Percentiles rank a stretch among this genome's conserved stretches.
These are phyloP conservation scores for Polygonum aviculare DNA, from an alignment of 148 eudicot species.

Conservation along the genomic window DNA sequence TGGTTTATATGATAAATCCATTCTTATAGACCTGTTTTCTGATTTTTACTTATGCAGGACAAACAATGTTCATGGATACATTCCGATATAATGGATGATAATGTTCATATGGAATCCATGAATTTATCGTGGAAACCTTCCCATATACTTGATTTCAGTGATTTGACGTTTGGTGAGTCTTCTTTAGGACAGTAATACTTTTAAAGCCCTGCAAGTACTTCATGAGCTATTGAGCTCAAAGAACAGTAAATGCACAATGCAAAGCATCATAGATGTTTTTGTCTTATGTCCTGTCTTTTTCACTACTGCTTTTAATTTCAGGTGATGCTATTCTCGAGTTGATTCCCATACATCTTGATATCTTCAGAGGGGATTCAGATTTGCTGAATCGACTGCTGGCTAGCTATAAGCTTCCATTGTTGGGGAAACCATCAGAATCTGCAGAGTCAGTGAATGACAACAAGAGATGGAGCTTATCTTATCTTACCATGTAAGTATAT, in stretches of 20 bases:
- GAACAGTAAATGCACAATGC: not conserved
- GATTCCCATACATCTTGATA: conserved; percentile 77
- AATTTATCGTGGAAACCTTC: conserved; percentile 46
- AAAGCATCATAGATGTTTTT: not conserved
- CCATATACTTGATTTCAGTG: conserved; percentile 81
- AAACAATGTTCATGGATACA: conserved; percentile 79
- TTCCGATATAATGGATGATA: conserved; percentile 94
- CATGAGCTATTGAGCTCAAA: not conserved
- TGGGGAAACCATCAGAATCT: conserved; percentile 19
- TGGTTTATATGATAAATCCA: not conserved
- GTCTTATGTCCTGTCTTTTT: not conserved
- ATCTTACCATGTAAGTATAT: conserved; percentile 71
- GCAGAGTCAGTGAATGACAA: conserved; percentile 17
- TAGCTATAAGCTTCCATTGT: conserved; percentile 63
- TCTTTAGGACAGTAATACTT: not conserved
- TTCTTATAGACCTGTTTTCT: not conserved
- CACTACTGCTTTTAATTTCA: conserved; percentile 16
- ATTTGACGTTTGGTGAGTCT: conserved; percentile 63
- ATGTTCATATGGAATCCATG: conserved; percentile 54
- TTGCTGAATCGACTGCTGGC: conserved; percentile 55
- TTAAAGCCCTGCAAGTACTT: not conserved
- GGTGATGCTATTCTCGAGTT: conserved; percentile 80
- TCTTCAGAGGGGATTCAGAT: conserved; percentile 63
- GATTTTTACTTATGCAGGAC: conserved; percentile 23
- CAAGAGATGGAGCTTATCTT: conserved; percentile 54